A percentile compares a stretch with the other conserved stretches of the same genome.
Evolutionary conservation across 140 eudicot species (phyloP).

Genomic region (Oenanthe javanica): DNA sequence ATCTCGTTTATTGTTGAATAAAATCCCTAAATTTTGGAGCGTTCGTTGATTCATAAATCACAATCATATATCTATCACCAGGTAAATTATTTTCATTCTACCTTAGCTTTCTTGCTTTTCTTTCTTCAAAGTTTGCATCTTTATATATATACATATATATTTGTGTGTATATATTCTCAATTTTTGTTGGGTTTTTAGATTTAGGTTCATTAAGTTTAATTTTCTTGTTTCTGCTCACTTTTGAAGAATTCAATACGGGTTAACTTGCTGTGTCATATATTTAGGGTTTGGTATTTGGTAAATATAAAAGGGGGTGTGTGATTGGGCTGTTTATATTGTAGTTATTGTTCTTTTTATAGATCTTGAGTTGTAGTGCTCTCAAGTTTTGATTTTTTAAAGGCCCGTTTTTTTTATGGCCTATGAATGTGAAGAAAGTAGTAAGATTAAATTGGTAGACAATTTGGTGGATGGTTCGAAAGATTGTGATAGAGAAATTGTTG

Average conservation of each 20-base stretch:
- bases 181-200: neutral
- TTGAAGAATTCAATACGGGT: neutral
- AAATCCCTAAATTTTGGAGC: conserved; percentile 1
- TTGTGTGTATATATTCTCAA: neutral
- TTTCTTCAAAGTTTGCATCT: neutral
- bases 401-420: neutral
- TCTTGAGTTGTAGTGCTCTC: neutral
- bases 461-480: neutral
- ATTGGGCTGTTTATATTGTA: neutral
- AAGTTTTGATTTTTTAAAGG: neutral
- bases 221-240: neutral
- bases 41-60: neutral
- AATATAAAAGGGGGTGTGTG: neutral
- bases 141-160: neutral
- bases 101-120: neutral
- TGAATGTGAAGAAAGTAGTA: neutral
- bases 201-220: neutral
- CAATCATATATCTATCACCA: neutral
- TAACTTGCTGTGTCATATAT: neutral
- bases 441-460: neutral
- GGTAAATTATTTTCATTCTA: neutral
- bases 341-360: neutral
- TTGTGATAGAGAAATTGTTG: neutral
- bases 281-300: neutral
- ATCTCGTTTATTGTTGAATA: neutral